A percentile compares a stretch with the other conserved stretches of the same genome.
Evolutionary conservation across 129 eudicot species (phyloP).

Genomic region (Chrysanthemum makinoi): DNA sequence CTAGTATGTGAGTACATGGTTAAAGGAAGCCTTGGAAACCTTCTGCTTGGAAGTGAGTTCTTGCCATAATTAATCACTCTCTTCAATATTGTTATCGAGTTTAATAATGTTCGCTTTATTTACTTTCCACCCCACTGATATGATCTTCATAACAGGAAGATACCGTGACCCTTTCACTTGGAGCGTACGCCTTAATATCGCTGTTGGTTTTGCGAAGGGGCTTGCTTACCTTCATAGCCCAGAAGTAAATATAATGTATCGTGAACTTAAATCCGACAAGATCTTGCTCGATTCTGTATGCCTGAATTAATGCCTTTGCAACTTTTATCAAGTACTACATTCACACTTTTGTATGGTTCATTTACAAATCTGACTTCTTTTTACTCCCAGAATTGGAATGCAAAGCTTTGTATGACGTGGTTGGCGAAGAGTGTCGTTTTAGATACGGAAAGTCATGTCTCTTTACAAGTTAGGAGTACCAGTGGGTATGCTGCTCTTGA

Average conservation of each 20-base stretch:
- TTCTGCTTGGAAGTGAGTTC: slow-evolving; percentile 2
- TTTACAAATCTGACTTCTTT: slow-evolving; percentile 19
- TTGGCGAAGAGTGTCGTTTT: slow-evolving; percentile 22
- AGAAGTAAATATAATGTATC: not conserved
- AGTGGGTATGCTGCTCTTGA: slow-evolving; percentile 23
- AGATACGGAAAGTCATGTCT: slow-evolving; percentile 18
- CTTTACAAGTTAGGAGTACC: slow-evolving; percentile 16
- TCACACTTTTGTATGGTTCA: not conserved
- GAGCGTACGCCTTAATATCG: slow-evolving; percentile 1
- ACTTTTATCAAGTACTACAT: not conserved
- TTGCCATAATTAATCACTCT: not conserved
- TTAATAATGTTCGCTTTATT: not conserved
- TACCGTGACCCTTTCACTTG: not conserved
- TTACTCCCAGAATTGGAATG: slow-evolving; percentile 27
- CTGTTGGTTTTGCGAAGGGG: slow-evolving; percentile 9
- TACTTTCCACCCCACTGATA: not conserved
- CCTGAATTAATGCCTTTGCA: not conserved
- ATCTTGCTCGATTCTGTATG: slow-evolving; percentile 18
- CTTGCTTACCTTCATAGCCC: slow-evolving; percentile 18
- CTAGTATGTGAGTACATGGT: slow-evolving; percentile 17
- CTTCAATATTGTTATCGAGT: not conserved
- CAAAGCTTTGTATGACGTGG: slow-evolving; percentile 49
- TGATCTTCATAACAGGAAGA: not conserved
- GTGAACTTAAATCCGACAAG: not conserved
- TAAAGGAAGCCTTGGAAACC: slow-evolving; percentile 6